Percentiles rank a stretch among this genome's conserved stretches.
These are phyloP conservation scores for Xylaria cubensis DNA, from an alignment of 495 filamentous ascomycete genomes.

Conservation along the genomic window DNA sequence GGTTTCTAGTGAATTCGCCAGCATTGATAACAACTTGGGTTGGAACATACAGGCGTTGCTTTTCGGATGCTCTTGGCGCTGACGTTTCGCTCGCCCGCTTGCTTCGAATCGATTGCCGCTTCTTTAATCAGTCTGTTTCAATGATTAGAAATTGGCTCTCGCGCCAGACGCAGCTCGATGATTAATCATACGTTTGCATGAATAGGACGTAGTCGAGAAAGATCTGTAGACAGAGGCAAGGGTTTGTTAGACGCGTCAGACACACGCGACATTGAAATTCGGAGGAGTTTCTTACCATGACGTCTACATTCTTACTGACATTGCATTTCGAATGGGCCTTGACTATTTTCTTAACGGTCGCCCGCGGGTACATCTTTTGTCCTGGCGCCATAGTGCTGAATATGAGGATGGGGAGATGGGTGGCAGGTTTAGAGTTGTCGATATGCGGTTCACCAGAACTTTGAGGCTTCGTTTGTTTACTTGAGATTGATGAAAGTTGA, in stretches of 20 bases:
- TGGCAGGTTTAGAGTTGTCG: neutral
- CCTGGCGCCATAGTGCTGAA: constrained; percentile 55
- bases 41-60: constrained; percentile 69
- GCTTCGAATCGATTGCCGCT: constrained; percentile 76
- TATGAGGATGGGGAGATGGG: neutral
- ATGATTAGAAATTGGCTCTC: constrained; percentile 17
- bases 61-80: constrained; percentile 77
- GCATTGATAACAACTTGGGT: neutral
- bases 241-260: constrained; percentile 25
- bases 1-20: constrained; percentile 2
- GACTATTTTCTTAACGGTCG: constrained; percentile 83
- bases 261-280: constrained; percentile 26
- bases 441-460: neutral
- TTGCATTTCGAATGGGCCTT: constrained; percentile 84
- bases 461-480: constrained; percentile 2
- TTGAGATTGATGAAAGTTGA: neutral
- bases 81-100: constrained; percentile 73
- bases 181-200: constrained; percentile 73
- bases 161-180: neutral
- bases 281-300: constrained; percentile 66
- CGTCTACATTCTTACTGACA: constrained; percentile 85
- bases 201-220: constrained; percentile 92
- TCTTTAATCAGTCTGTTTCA: constrained; percentile 78
- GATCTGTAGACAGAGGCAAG: constrained; percentile 57
- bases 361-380: constrained; percentile 83